Evolutionary conservation across 164 flowering plant species (phyloP), one percentile per base, ranked within the genome.

Genomic region (Paratinospora sagittata): DNA sequence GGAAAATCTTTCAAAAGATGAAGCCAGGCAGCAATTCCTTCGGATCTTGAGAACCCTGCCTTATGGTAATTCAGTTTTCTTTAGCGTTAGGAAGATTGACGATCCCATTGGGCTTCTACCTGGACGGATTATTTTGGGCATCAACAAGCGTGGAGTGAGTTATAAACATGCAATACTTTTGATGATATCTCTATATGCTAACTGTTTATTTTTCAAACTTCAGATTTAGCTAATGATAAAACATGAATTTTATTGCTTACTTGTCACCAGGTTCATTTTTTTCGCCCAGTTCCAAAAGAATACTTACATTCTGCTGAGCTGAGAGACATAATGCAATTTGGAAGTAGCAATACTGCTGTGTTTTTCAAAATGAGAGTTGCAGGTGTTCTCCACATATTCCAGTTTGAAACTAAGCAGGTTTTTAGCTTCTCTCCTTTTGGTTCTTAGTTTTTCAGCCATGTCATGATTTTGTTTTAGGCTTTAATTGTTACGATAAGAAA

Each of bases 321-420:
- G n/a, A 86, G 99, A 73, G 99, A 96, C 78, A 96, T 96, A 72
- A 96, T 96, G 99, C 99, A 96, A 75, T 96, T 96, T 75, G 99
- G 99, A 33, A 96, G 98, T 77, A 96, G 99, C 82, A 93, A 93
- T 72, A 88, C 97, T 73, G 99, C 99, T 79, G 98, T 96, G 3
- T 93, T 96, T 68, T 96, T 96, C 76, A 96, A 93, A 82, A 96
- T 96, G 99, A 86, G 99, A 81, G 99, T 96, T 79, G 97, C 99
- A 36, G 97, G 99, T 68, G 97, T 89, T 61, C 97, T 96, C 68
- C 98, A 96, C 79, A 93, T 96, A 76, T 93, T 96, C 76, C 99
- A 96, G 81, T 96, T 96, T 82, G 99, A 93, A 79, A 96, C 99
- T 2, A 93, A 91, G 84, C 99, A 93, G 98, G 99, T 96, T 65